These are phyloP conservation scores for Marasmius tenuissimus DNA, from an alignment of 1,284 basidiomycete genomes.

Conservation along the genomic window DNA sequence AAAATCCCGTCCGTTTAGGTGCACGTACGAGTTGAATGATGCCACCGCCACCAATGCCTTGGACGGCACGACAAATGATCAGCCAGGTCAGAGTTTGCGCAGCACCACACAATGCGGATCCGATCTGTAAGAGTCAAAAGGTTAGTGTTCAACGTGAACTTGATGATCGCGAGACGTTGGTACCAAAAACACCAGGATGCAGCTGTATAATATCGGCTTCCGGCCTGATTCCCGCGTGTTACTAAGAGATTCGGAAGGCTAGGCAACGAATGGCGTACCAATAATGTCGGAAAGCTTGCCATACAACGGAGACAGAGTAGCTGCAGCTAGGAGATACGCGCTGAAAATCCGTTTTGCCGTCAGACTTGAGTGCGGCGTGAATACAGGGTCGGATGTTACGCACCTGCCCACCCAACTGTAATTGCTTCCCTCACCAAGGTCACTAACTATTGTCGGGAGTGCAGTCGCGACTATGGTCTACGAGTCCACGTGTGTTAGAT, in stretches of 20 bases:
- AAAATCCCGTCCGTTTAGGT: neutral
- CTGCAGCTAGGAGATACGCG: slow-evolving; percentile 72
- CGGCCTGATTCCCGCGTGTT: slow-evolving; percentile 43
- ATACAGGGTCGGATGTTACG: slow-evolving; percentile 15
- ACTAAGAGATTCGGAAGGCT: neutral
- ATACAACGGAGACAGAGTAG: slow-evolving; percentile 70
- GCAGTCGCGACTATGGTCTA: slow-evolving; percentile 80
- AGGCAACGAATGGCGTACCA: slow-evolving; percentile 28
- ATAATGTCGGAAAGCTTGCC: slow-evolving; percentile 55
- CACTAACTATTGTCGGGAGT: slow-evolving; percentile 73
- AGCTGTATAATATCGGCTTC: slow-evolving; percentile 72
- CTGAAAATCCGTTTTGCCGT: slow-evolving; percentile 29
- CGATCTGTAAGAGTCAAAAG: slow-evolving; percentile 45
- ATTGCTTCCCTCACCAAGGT: slow-evolving; percentile 66
- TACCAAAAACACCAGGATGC: slow-evolving; percentile 73
- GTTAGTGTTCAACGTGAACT: neutral
- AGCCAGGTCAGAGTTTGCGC: slow-evolving; percentile 80
- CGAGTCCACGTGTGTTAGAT: neutral
- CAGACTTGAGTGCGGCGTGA: neutral
- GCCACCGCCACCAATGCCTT: slow-evolving; percentile 83
- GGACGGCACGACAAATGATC: slow-evolving; percentile 73
- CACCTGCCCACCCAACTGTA: slow-evolving; percentile 82
- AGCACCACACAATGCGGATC: slow-evolving; percentile 80
- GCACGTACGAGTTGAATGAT: slow-evolving; percentile 52
- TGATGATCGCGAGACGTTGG: neutral